A percentile compares a stretch with the other conserved stretches of the same genome.
phyloP scores from a whole-genome alignment of 2,329 filamentous ascomycete species.

The Myriosclerotinia duriaeana region DNA sequence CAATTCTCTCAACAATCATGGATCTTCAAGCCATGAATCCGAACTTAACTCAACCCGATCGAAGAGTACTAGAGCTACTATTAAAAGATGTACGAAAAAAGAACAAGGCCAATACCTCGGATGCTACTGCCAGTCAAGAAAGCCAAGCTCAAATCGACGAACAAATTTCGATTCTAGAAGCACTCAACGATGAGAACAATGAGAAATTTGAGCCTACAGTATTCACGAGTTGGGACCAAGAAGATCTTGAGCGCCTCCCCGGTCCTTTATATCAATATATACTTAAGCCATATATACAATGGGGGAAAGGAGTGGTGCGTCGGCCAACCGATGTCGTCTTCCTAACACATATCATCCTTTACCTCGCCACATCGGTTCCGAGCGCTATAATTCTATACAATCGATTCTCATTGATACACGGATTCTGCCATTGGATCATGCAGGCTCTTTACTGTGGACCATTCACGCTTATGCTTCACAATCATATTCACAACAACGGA shows the following conservation, averaged over 20 bases:
- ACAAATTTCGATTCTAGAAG: slow-evolving; percentile 21
- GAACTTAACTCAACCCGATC: slow-evolving; percentile 18
- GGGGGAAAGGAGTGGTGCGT: slow-evolving; percentile 32
- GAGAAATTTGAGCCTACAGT: slow-evolving; percentile 33
- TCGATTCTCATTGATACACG: slow-evolving; percentile 67
- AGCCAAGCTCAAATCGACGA: slow-evolving; percentile 17
- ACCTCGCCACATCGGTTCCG: slow-evolving; percentile 67
- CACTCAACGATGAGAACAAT: slow-evolving; percentile 24
- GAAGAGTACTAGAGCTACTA: slow-evolving; percentile 23
- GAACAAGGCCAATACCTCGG: background rate
- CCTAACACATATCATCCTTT: slow-evolving; percentile 72
- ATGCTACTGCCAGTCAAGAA: background rate
- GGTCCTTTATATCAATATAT: slow-evolving; percentile 22
- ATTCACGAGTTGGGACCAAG: slow-evolving; percentile 32
- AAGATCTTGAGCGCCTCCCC: slow-evolving; percentile 29
- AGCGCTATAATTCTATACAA: slow-evolving; percentile 65
- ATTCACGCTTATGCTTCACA: slow-evolving; percentile 81
- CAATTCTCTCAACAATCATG: slow-evolving; percentile 18
- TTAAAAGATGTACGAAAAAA: slow-evolving; percentile 15
- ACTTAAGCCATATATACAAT: slow-evolving; percentile 29
- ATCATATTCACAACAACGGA: slow-evolving; percentile 78
- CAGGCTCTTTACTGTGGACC: slow-evolving; percentile 68
- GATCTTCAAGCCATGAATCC: slow-evolving; percentile 22
- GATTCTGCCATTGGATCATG: slow-evolving; percentile 62
- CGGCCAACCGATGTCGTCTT: slow-evolving; percentile 66